Evolutionary conservation across 305 asterid species (phyloP).

Genomic region (Fraxinus velutina): DNA sequence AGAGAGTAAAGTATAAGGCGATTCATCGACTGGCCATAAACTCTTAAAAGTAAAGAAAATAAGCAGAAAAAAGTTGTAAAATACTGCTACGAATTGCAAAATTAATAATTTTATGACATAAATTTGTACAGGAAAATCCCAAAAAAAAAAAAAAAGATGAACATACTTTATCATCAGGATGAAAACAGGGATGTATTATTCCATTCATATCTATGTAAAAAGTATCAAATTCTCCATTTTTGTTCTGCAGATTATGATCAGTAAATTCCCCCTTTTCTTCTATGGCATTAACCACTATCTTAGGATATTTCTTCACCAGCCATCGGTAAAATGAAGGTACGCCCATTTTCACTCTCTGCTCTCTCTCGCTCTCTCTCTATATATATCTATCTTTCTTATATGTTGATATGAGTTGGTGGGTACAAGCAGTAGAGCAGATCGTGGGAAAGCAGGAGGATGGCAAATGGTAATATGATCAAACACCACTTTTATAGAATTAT

Average conservation of each 20-base stretch:
- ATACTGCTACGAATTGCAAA: background rate
- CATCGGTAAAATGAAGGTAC: conserved; percentile 61
- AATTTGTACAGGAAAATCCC: background rate
- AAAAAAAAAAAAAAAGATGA: background rate
- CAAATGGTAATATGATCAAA: background rate
- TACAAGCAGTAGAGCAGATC: background rate
- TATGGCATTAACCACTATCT: conserved; percentile 27
- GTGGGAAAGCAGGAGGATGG: background rate
- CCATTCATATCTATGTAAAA: conserved; percentile 65
- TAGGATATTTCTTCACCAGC: conserved; percentile 49
- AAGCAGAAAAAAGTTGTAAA: background rate
- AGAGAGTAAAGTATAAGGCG: background rate
- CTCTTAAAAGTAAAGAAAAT: background rate
- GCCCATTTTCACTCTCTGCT: conserved; percentile 35
- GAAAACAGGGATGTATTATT: conserved; percentile 62
- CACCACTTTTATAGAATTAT: background rate
- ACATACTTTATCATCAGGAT: conserved; percentile 48
- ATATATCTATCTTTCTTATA: background rate
- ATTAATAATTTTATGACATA: background rate
- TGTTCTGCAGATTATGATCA: conserved; percentile 14
- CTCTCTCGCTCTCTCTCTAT: background rate
- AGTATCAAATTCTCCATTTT: conserved; percentile 44
- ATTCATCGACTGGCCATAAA: background rate
- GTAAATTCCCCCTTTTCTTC: conserved; percentile 22
- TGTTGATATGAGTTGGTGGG: background rate